These are phyloP conservation scores for Candida arabinofermentans DNA, from an alignment of 805 yeast species.

Conservation along the genomic window DNA sequence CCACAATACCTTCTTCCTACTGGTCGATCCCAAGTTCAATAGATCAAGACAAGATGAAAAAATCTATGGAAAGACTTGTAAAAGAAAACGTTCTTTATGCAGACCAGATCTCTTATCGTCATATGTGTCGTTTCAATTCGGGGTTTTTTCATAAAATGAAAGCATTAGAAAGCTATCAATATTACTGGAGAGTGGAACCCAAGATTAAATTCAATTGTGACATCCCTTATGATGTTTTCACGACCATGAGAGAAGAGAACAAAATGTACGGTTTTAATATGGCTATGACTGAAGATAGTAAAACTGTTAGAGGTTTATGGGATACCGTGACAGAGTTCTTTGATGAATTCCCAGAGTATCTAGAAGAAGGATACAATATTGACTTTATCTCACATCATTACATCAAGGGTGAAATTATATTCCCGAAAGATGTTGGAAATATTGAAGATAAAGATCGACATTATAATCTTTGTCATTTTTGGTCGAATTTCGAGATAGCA, in stretches of 20 bases:
- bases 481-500: conserved; percentile 69
- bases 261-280: conserved; percentile 49
- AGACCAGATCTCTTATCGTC: conserved; percentile 57
- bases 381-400: conserved; percentile 43
- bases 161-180: conserved; percentile 41
- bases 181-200: conserved; percentile 61
- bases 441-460: conserved; percentile 33
- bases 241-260: conserved; percentile 42
- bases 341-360: conserved; percentile 32
- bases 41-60: conserved; percentile 32
- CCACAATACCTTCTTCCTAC: conserved; percentile 38
- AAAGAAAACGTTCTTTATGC: conserved; percentile 48
- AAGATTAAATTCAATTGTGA: conserved; percentile 46
- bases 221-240: conserved; percentile 44
- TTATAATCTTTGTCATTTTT: conserved; percentile 55
- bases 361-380: conserved; percentile 38
- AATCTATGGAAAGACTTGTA: conserved; percentile 24
- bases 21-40: conserved; percentile 47
- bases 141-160: conserved; percentile 53
- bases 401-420: conserved; percentile 35
- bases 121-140: conserved; percentile 54
- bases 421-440: conserved; percentile 9
- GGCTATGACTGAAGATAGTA: conserved; percentile 43
- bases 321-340: conserved; percentile 40
- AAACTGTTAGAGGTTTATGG: conserved; percentile 50